Conservation (phyloP, 192 early-diverging fungal genomes). For the Coemansia sp. region DNA sequence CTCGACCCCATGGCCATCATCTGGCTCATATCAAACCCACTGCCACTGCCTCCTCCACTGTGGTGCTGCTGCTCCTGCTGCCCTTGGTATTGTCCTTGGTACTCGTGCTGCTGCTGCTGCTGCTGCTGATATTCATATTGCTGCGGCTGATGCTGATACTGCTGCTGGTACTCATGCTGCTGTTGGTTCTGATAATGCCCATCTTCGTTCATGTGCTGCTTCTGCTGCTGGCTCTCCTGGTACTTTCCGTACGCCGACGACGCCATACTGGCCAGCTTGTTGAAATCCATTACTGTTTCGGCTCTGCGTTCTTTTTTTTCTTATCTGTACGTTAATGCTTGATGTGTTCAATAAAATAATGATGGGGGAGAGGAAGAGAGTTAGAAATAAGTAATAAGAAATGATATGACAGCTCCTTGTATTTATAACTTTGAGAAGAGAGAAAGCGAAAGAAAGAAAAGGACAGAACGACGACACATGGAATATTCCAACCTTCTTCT, state of each 20-base stretch:
- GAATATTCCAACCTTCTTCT: not conserved
- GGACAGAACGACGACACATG: not conserved
- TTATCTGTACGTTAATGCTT: not conserved
- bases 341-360: not conserved
- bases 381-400: conserved; percentile 5
- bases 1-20: conserved; percentile 26
- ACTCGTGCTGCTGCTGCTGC: conserved; percentile 1
- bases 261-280: conserved; percentile 26
- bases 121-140: not conserved
- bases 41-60: conserved; percentile 4
- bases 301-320: not conserved
- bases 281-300: conserved; percentile 30
- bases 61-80: conserved; percentile 11
- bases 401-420: not conserved
- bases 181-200: not conserved
- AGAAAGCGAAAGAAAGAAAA: not conserved
- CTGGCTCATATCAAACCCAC: conserved; percentile 32
- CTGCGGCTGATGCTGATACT: not conserved
- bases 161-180: conserved; percentile 5
- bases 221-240: conserved; percentile 11
- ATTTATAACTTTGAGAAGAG: not conserved
- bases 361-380: not conserved
- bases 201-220: not conserved
- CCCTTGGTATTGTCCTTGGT: not conserved
- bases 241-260: conserved; percentile 32